Evolutionary conservation across 805 yeast genomes (phyloP), one percentile per base, ranked within the genome.

Genomic region (Teunomyces stri): DNA sequence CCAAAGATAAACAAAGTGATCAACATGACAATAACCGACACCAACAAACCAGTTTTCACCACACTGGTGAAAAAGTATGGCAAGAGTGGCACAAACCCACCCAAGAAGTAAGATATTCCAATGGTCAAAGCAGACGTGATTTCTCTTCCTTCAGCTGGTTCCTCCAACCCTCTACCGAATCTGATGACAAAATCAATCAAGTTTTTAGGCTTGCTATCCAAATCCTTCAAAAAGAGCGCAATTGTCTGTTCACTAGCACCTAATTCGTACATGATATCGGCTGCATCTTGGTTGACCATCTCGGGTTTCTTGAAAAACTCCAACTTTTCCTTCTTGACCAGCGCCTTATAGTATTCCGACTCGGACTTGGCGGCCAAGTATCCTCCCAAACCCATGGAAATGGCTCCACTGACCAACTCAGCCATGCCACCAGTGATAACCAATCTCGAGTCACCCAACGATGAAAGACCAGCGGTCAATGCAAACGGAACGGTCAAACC

Each of bases 401-500:
- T 91, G 39, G 98, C 96, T 42, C 99, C 99, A 5, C 96, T 87
- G 3, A 92, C 95, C 56, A 92, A 80, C 72, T 92, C 99, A 7
- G 98, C 98, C 79, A 92, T 81, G 20, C 98, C 99, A 76, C 98
- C 99, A 22, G 98, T 90, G 51, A 92, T 90, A 44, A 92, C 99
- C 53, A 92, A 78, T 64, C 81, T 86, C 13, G 96, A 74, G 65
- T 89, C 87, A 45, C 99, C 99, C 45, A 92, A 77, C 1, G 95
- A 85, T 1, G 96, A 86, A 47, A 92, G 77, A 42, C 98, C 99
- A 0, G 99, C 98, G 1, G 98, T 94, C 56, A 94, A 78, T 1
- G 99, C 99, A 75, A 92, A 92, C n/a, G 99, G 99, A 35, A 92
- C 99, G 0, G 98, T 92, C 54, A 92, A 78, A 4, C 99, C 99